phyloP scores from a whole-genome alignment of 1,284 basidiomycete genomes.

The Sporisorium scitamineum region DNA sequence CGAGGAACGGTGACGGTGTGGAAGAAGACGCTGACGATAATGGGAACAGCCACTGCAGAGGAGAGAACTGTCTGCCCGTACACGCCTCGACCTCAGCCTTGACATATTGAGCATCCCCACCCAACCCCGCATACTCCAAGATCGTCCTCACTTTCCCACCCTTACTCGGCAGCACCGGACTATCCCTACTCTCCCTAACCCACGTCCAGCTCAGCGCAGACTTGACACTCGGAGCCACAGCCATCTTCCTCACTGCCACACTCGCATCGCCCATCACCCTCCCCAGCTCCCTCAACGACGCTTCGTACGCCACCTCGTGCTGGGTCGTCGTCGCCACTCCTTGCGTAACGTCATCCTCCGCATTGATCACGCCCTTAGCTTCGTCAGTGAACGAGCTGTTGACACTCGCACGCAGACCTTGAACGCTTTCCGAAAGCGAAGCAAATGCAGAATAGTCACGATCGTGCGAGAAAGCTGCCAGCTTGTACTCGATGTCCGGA shows the following conservation, averaged over 20 bases:
- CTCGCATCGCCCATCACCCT: conserved; percentile 56
- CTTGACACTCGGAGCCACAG: conserved; percentile 73
- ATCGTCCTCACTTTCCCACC: conserved; percentile 44
- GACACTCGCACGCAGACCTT: conserved; percentile 77
- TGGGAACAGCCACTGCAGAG: conserved; percentile 17
- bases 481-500: conserved; percentile 76
- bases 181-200: conserved; percentile 83
- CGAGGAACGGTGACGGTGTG: conserved; percentile 10
- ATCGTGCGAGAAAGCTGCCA: conserved; percentile 77
- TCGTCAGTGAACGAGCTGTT: conserved; percentile 72
- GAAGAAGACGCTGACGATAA: not conserved
- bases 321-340: conserved; percentile 18
- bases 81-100: conserved; percentile 55
- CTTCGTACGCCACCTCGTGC: conserved; percentile 65
- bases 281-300: conserved; percentile 49
- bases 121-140: conserved; percentile 59
- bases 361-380: conserved; percentile 33
- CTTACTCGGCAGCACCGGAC: conserved; percentile 74
- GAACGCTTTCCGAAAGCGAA: conserved; percentile 77
- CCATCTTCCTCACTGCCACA: conserved; percentile 37
- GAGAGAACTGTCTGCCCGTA: conserved; percentile 30
- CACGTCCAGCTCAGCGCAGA: conserved; percentile 85
- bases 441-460: conserved; percentile 79
- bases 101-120: conserved; percentile 60
- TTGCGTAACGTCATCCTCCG: conserved; percentile 32